phyloP scores from a whole-genome alignment of 768 basidiomycete species.

The Lyophyllum atratum region DNA sequence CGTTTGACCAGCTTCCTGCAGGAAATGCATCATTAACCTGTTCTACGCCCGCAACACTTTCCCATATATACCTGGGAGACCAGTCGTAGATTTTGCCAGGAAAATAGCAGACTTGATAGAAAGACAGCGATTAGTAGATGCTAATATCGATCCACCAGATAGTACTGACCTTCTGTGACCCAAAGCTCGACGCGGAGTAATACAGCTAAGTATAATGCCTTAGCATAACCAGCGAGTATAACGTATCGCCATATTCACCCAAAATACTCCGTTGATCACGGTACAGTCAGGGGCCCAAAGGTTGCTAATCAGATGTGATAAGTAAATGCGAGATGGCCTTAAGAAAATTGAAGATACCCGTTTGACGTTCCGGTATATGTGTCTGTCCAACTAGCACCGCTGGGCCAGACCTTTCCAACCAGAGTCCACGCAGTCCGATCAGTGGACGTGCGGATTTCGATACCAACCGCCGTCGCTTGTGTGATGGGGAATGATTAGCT shows the following conservation, averaged over 20 bases:
- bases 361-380: constrained; percentile 48
- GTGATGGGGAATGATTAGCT: not conserved
- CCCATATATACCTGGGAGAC: constrained; percentile 35
- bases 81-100: constrained; percentile 50
- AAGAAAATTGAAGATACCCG: constrained; percentile 34
- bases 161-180: constrained; percentile 44
- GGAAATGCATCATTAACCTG: not conserved
- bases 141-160: constrained; percentile 1
- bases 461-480: constrained; percentile 44
- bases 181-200: constrained; percentile 56
- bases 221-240: not conserved
- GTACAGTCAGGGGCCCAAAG: constrained; percentile 40
- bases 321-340: constrained; percentile 28
- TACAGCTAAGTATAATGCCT: constrained; percentile 41
- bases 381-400: constrained; percentile 53
- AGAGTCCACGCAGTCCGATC: constrained; percentile 50
- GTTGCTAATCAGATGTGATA: constrained; percentile 41
- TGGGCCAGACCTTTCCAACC: constrained; percentile 48
- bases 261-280: constrained; percentile 28
- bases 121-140: not conserved
- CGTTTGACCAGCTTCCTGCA: constrained; percentile 43
- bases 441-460: constrained; percentile 51
- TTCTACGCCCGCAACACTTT: too few species aligned
- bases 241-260: constrained; percentile 17
- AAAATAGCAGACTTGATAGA: constrained; percentile 48